Conservation (phyloP, 306 rosid species). For the Quercus engelmannii region DNA sequence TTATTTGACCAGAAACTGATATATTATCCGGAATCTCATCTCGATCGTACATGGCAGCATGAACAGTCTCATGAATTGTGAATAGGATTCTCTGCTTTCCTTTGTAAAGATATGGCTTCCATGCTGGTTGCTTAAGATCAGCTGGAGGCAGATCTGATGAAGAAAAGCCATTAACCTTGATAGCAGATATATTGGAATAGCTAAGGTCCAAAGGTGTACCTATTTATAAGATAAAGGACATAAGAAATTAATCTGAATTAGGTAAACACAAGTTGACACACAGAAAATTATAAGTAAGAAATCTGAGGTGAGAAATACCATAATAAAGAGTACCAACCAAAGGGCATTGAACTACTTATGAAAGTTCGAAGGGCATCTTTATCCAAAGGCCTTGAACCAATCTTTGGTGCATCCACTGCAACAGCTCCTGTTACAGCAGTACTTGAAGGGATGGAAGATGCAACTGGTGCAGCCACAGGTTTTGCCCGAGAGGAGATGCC, state of each 20-base stretch:
- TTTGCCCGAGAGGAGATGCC: constrained; percentile 87
- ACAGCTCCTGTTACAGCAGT: constrained; percentile 53
- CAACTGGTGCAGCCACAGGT: constrained; percentile 66
- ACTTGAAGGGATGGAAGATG: constrained; percentile 54
- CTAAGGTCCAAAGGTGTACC: constrained; percentile 96
- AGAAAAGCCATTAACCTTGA: constrained; percentile 80
- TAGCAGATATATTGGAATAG: constrained; percentile 62
- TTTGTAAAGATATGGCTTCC: constrained; percentile 92
- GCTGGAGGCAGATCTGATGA: constrained; percentile 74
- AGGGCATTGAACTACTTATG: constrained; percentile 92
- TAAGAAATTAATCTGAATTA: constrained; percentile 19
- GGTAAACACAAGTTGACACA: constrained; percentile 23
- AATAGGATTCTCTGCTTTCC: constrained; percentile 83
- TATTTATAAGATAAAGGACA: constrained; percentile 25
- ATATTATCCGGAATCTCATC: constrained; percentile 88
- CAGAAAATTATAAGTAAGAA: constrained; percentile 17
- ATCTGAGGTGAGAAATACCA: constrained; percentile 56
- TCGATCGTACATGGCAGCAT: constrained; percentile 89
- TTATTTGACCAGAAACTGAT: constrained; percentile 85
- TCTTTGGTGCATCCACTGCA: constrained; percentile 57
- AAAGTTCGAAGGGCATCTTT: constrained; percentile 86
- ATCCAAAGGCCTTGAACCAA: constrained; percentile 68
- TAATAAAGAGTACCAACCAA: constrained; percentile 88
- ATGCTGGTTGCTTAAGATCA: constrained; percentile 93
- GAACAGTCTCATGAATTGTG: constrained; percentile 72